A percentile compares a stretch with the other conserved stretches of the same genome.
Conservation (phyloP, 345 rosid species). For the Syzygium oleosum region DNA sequence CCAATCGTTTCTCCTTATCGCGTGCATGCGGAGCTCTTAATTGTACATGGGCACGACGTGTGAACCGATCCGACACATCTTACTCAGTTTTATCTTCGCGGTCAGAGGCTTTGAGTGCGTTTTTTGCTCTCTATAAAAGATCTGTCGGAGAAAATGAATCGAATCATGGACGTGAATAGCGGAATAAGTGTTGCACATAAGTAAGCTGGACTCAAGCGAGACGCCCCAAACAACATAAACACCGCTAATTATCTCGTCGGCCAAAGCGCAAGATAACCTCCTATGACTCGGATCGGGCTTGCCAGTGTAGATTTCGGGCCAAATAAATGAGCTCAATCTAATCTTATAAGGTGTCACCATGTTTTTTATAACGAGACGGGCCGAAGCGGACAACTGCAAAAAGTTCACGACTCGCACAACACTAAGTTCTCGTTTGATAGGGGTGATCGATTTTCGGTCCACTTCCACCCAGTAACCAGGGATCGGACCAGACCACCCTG, state of each 20-base stretch:
- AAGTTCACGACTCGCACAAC: too few species aligned
- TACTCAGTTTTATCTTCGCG: not conserved
- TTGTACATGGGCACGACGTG: not conserved
- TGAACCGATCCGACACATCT: not conserved
- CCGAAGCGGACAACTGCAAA: accelerated
- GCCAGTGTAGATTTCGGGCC: not conserved
- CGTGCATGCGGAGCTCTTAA: not conserved
- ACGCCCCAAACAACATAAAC: not conserved
- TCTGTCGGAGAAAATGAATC: not conserved
- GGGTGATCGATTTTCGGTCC: too few species aligned
- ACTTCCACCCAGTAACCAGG: too few species aligned
- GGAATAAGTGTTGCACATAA: not conserved
- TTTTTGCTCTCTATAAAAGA: not conserved
- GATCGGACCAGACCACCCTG: too few species aligned
- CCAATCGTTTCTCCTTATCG: not conserved
- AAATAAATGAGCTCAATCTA: not conserved
- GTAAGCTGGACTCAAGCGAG: not conserved
- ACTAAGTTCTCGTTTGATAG: too few species aligned
- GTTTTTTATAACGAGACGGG: not conserved
- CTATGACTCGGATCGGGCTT: not conserved
- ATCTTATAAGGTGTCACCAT: not conserved
- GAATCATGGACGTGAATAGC: not conserved
- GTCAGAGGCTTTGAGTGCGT: not conserved
- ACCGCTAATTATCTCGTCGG: accelerated
- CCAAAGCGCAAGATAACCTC: not conserved